Conservation (phyloP, 805 yeast species). For the Candida koratica region DNA sequence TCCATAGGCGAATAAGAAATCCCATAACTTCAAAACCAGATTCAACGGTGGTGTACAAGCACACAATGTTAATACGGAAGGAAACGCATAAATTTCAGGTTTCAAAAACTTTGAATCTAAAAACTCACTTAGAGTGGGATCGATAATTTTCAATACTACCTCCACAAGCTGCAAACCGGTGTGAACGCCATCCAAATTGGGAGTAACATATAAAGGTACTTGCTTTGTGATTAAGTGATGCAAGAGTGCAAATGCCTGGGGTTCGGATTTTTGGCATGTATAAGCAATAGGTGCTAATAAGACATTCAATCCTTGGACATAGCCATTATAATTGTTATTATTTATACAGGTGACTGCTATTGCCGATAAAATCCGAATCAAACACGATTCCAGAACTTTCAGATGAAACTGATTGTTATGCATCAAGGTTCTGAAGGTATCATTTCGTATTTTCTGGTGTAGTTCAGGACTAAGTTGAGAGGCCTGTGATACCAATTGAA, state of each 20-base stretch:
- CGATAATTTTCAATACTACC: constrained; percentile 63
- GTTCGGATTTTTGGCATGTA: constrained; percentile 67
- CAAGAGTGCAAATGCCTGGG: constrained; percentile 76
- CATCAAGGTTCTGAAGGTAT: constrained; percentile 80
- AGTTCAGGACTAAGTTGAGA: constrained; percentile 46
- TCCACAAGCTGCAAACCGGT: constrained; percentile 76
- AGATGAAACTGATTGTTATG: constrained; percentile 63
- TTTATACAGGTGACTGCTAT: constrained; percentile 48
- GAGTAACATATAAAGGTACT: constrained; percentile 75
- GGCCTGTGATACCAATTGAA: constrained; percentile 46
- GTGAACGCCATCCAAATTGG: constrained; percentile 76
- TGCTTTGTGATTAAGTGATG: constrained; percentile 56
- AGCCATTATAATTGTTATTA: constrained; percentile 31
- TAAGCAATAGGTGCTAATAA: constrained; percentile 79
- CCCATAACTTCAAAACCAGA: constrained; percentile 81
- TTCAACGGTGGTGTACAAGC: constrained; percentile 84
- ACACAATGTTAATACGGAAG: constrained; percentile 75
- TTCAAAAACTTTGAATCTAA: constrained; percentile 63
- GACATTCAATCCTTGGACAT: constrained; percentile 93
- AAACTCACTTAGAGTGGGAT: constrained; percentile 60
- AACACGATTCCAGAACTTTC: constrained; percentile 64
- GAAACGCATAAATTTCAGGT: constrained; percentile 84
- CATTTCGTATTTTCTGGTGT: constrained; percentile 72
- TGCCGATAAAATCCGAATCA: constrained; percentile 68
- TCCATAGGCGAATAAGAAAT: constrained; percentile 86